phyloP scores from a whole-genome alignment of 495 filamentous ascomycete genomes.

The Gamarada debralockiae region DNA sequence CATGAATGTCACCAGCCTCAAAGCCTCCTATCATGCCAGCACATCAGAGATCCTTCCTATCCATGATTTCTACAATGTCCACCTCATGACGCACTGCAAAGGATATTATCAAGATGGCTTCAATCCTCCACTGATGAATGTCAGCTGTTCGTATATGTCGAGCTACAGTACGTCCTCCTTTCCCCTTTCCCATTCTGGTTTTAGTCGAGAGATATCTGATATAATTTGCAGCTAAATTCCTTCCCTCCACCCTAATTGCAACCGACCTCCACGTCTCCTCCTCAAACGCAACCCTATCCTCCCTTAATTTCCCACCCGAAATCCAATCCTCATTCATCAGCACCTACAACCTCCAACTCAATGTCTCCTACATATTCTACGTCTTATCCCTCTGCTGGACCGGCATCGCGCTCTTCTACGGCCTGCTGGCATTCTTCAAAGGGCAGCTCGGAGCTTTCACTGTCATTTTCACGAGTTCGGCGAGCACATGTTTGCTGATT shows the following conservation, averaged over 20 bases:
- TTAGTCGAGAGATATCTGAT: background rate
- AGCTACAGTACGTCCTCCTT: background rate
- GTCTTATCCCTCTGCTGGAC: background rate
- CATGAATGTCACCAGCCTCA: constrained; percentile 4
- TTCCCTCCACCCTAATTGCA: background rate
- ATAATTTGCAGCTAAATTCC: constrained; percentile 5
- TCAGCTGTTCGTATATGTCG: background rate
- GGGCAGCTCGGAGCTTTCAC: background rate
- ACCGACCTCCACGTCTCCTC: background rate
- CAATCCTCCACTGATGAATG: background rate
- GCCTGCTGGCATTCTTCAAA: background rate
- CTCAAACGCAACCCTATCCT: background rate
- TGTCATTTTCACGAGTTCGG: background rate
- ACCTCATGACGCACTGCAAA: background rate
- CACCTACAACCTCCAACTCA: background rate
- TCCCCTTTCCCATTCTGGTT: background rate
- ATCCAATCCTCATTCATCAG: background rate
- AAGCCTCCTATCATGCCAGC: background rate
- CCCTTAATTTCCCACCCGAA: constrained; percentile 1
- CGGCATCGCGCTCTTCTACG: background rate
- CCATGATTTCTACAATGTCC: constrained; percentile 9
- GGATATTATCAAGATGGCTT: constrained; percentile 4
- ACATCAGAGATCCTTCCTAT: background rate
- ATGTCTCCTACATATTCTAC: constrained; percentile 7
- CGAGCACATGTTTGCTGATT: constrained; percentile 3